Evolutionary conservation across 371 early-diverging fungal genomes (phyloP).

Genomic region (Mortierella sp.): DNA sequence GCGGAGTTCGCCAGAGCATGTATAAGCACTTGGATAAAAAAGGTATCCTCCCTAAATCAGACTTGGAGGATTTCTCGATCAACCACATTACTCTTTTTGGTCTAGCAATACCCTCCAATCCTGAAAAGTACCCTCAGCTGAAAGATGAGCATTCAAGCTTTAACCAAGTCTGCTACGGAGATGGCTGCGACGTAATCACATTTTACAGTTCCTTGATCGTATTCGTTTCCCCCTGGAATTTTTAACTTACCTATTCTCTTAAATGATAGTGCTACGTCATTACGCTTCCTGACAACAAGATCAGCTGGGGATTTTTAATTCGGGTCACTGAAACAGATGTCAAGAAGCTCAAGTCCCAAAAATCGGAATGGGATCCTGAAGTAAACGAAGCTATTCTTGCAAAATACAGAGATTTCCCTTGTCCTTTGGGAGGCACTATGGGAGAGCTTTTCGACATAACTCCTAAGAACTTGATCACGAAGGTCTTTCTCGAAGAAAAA

Average conservation of each 20-base stretch:
- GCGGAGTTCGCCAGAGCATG: conserved; percentile 20
- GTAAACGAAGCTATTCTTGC: conserved; percentile 20
- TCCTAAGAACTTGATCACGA: conserved; percentile 13
- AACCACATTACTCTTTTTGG: conserved; percentile 15
- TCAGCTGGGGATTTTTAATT: conserved; percentile 18
- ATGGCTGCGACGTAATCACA: not conserved
- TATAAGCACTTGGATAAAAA: conserved; percentile 20
- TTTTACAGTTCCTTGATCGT: not conserved
- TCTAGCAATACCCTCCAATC: conserved; percentile 5
- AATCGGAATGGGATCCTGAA: conserved; percentile 41
- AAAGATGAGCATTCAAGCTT: conserved; percentile 8
- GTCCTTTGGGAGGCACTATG: conserved; percentile 20
- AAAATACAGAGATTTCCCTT: not conserved
- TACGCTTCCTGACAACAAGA: conserved; percentile 15
- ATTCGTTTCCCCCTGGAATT: not conserved
- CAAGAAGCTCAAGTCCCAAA: conserved; percentile 9
- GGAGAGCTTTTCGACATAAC: conserved; percentile 28
- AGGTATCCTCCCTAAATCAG: not conserved
- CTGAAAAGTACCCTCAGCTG: conserved; percentile 15
- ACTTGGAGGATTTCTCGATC: conserved; percentile 11
- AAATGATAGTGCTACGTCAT: conserved; percentile 19
- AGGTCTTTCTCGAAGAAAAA: conserved; percentile 35
- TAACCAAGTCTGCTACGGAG: not conserved
- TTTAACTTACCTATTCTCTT: not conserved
- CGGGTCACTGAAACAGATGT: conserved; percentile 8